These are phyloP conservation scores for Plasmodium coatneyi DNA, from an alignment of 169 alveolate species.

Conservation along the genomic window DNA sequence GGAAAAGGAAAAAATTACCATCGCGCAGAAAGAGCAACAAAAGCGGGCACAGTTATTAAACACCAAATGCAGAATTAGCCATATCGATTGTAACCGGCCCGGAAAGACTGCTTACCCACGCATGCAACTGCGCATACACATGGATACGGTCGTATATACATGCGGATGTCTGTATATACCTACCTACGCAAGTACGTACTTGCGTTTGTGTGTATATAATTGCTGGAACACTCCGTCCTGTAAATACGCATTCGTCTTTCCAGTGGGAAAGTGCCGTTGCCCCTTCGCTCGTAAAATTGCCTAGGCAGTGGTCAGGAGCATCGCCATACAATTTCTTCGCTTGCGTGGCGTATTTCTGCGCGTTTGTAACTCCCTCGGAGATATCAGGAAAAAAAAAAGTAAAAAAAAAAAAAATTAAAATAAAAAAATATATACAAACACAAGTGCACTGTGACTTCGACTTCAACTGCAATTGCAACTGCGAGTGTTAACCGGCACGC, in stretches of 20 bases:
- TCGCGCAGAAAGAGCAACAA: neutral
- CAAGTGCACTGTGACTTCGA: neutral
- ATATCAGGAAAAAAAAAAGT: neutral
- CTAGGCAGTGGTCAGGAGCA: neutral
- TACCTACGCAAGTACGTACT: neutral
- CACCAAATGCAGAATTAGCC: slow-evolving; percentile 1
- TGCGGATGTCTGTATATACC: neutral
- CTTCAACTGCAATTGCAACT: neutral
- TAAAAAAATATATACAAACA: neutral
- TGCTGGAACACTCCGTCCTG: neutral
- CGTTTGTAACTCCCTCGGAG: neutral
- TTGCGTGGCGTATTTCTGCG: neutral
- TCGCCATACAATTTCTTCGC: neutral
- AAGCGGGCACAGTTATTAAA: neutral
- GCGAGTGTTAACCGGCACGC: neutral
- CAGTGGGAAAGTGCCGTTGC: neutral
- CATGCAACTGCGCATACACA: slow-evolving; percentile 21
- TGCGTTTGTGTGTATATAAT: slow-evolving; percentile 8
- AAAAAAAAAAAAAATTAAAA: neutral
- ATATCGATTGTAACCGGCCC: neutral
- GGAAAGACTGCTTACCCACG: neutral
- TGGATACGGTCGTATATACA: neutral
- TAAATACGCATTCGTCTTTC: neutral
- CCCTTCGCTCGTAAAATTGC: neutral
- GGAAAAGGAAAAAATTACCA: neutral